A percentile compares a stretch with the other conserved stretches of the same genome.
Conservation (phyloP, 257 asterid species). For the Jacaranda mimosifolia region DNA sequence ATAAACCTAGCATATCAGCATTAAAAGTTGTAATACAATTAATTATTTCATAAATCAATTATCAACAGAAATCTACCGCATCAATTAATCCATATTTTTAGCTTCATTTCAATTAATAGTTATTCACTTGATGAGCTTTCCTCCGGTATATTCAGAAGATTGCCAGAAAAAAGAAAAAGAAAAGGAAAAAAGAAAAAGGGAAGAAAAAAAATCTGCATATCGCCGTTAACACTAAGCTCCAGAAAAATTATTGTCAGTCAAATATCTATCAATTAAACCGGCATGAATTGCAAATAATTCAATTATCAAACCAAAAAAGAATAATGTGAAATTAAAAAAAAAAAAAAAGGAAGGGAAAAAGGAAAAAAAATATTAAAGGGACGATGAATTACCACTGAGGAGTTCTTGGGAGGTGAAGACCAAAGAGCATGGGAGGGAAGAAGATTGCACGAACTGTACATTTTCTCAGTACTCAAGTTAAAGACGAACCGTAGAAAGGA, state of each 20-base stretch:
- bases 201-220: slow-evolving; percentile 6
- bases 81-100: not conserved
- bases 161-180: slow-evolving; percentile 2
- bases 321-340: not conserved
- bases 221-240: not conserved
- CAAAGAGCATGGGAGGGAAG: slow-evolving; percentile 35
- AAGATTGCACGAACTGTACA: slow-evolving; percentile 53
- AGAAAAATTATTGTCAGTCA: not conserved
- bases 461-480: slow-evolving; percentile 29
- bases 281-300: not conserved
- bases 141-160: slow-evolving; percentile 5
- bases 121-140: slow-evolving; percentile 3
- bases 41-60: not conserved
- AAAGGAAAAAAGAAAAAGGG: not conserved
- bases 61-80: not conserved
- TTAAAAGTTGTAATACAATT: not conserved
- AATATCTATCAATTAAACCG: not conserved
- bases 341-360: not conserved
- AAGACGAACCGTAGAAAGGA: slow-evolving; percentile 33
- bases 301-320: slow-evolving; percentile 1
- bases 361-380: not conserved
- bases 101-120: slow-evolving; percentile 28
- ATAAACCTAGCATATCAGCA: not conserved
- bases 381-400: slow-evolving; percentile 32
- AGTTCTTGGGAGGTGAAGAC: slow-evolving; percentile 30